These are phyloP conservation scores for Gnomoniopsis sp. DNA, from an alignment of 2,329 filamentous ascomycete species.

Conservation along the genomic window DNA sequence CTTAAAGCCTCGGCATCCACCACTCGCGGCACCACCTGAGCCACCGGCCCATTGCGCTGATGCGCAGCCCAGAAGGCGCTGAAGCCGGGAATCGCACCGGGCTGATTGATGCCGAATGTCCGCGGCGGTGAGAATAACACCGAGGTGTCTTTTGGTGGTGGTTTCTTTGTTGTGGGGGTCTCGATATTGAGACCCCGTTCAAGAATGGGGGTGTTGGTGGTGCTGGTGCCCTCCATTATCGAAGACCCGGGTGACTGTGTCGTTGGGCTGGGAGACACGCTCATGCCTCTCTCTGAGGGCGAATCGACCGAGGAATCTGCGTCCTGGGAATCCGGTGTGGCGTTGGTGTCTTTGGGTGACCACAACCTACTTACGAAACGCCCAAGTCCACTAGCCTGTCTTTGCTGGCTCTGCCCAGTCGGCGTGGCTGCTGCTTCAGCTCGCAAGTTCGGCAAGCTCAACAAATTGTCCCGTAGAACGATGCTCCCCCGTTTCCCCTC, in stretches of 20 bases:
- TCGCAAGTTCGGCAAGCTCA: conserved; percentile 33
- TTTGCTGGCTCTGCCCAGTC: conserved; percentile 6
- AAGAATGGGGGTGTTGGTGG: too few species aligned
- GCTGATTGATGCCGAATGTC: conserved; percentile 68
- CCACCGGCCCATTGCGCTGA: conserved; percentile 50
- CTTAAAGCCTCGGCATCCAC: conserved; percentile 59
- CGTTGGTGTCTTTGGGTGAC: conserved; percentile 25
- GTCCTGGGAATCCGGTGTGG: neutral
- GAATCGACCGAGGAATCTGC: conserved; percentile 1
- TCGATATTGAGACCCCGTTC: neutral
- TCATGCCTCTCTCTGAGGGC: conserved; percentile 9
- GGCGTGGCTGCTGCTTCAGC: conserved; percentile 12
- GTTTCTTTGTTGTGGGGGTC: conserved; percentile 1
- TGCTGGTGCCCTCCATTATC: conserved; percentile 1
- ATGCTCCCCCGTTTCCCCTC: conserved; percentile 48
- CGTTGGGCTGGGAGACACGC: conserved; percentile 5
- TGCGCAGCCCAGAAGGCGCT: conserved; percentile 50
- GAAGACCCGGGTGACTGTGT: conserved; percentile 14
- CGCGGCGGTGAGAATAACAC: conserved; percentile 13
- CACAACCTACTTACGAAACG: conserved; percentile 46
- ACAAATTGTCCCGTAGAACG: conserved; percentile 55
- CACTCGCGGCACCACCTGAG: conserved; percentile 53
- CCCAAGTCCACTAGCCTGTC: conserved; percentile 30
- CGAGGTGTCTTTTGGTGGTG: conserved; percentile 3
- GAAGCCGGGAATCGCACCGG: conserved; percentile 71